Evolutionary conservation across 1,139 yeast species (phyloP), one percentile per base, ranked within the genome.

Genomic region (Saccharomycopsis crataegensis): DNA sequence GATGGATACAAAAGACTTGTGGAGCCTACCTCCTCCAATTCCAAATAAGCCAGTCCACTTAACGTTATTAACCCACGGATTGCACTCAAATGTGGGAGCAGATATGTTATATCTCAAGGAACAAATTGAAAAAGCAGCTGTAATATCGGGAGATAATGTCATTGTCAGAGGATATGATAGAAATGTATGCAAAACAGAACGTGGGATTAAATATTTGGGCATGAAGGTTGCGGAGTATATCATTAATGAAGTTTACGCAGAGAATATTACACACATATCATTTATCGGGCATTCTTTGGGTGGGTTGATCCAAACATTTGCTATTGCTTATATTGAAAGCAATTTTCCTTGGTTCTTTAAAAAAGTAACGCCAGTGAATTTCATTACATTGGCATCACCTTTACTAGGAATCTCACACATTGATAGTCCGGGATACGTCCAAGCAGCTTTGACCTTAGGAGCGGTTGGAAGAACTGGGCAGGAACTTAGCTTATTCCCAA

Each of bases 201-300:
- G 80, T 53, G 88, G 88, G 0, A 72, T 82, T 44, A 76, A 77
- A 61, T 79, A 78, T 61, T 64, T 82, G 59, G 88, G 88, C 1
- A 76, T 76, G 59, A 65, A 83, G 48, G 79, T 81, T 33, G 87
- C 82, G 0, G 76, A 77, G 54, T 82, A 70, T 58, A 69, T 82
- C n/a, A 63, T 80, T 6, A 74, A 76, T n/a, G 65, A 77, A 31
- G 71, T 78, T 1, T 74, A 76, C 47, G 68, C 67, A 34, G 60
- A 61, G 2, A 69, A 70, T 48, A 78, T 81, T 11, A 67, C 65
- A 34, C 74, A 73, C 57, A 75, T 82, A 7, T 82, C 87, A 0
- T 82, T 82, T 61, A 69, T 82, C 31, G 87, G 83, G 0, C 88
- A 82, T 64, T 82, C 87, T 0, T 65, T 82, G 38, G 88, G 88